Percentiles rank a stretch among this genome's conserved stretches.
phyloP scores from a whole-genome alignment of 1,139 yeast species.

The Taphrina sp. region DNA sequence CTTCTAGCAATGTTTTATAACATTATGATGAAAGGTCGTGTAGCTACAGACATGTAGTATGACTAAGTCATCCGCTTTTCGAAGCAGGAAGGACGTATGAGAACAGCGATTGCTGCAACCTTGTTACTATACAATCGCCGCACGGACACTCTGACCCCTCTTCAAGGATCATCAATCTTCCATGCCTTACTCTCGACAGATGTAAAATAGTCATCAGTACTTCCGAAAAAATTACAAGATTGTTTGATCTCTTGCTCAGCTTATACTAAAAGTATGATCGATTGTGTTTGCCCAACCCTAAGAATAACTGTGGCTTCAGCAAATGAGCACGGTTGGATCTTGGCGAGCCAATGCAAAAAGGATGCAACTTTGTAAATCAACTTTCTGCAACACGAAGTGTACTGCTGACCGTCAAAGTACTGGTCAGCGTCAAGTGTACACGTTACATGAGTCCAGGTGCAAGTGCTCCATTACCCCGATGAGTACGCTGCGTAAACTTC shows the following conservation, averaged over 20 bases:
- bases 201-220: too few relatives aligned
- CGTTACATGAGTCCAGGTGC: conserved; percentile 29
- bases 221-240: too few relatives aligned
- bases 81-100: conserved; percentile 20
- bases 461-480: conserved; percentile 6
- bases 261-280: too few relatives aligned
- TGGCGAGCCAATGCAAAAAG: too few relatives aligned
- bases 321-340: too few relatives aligned
- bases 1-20: conserved; percentile 27
- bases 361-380: too few relatives aligned
- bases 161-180: conserved; percentile 7
- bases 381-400: too few relatives aligned
- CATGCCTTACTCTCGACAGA: neutral
- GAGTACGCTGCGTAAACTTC: conserved; percentile 20
- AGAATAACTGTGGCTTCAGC: too few relatives aligned
- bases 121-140: conserved; percentile 26
- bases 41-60: conserved; percentile 27
- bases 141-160: conserved; percentile 26
- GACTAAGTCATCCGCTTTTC: conserved; percentile 24
- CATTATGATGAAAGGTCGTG: conserved; percentile 24
- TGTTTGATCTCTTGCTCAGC: too few relatives aligned
- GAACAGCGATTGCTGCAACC: conserved; percentile 24
- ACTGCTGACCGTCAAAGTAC: too few relatives aligned
- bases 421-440: too few relatives aligned
- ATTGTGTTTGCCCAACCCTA: too few relatives aligned